Conservation (phyloP, 2,329 filamentous ascomycete genomes). For the Colletotrichum sp. region DNA sequence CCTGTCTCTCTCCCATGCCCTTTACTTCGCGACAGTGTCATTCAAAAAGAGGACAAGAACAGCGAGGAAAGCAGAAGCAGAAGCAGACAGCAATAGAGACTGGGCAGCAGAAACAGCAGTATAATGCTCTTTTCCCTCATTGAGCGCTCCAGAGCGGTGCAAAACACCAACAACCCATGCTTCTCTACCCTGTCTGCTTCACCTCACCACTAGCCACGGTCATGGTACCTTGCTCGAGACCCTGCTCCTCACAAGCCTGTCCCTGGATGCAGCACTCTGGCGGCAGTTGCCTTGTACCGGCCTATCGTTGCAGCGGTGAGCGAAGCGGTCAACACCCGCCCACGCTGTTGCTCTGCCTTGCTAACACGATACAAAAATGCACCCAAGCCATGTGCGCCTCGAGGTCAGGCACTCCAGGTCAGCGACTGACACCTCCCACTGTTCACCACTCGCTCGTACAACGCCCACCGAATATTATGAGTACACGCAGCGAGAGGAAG, state of each 20-base stretch:
- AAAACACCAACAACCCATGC: not conserved
- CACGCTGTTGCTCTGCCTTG: not conserved
- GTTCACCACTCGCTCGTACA: not conserved
- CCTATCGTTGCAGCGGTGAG: slow-evolving; percentile 13
- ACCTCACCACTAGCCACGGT: not conserved
- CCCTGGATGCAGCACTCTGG: not conserved
- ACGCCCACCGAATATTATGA: not conserved
- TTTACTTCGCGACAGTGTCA: not conserved
- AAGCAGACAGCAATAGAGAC: not conserved
- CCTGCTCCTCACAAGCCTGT: not conserved
- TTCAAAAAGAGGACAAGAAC: not conserved
- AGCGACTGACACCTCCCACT: not conserved
- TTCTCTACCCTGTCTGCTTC: not conserved
- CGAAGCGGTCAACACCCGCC: not conserved
- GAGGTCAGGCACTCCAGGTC: not conserved
- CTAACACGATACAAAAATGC: slow-evolving; percentile 10
- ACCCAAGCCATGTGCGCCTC: not conserved
- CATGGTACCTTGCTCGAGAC: not conserved
- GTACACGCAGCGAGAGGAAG: not conserved
- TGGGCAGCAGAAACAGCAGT: not conserved
- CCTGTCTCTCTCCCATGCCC: not conserved
- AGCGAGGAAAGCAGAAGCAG: not conserved
- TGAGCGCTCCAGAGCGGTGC: not conserved
- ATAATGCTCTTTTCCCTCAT: not conserved
- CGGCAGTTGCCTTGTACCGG: not conserved